Base-by-base conservation (phyloP, 139 green algal genomes). In the Chlorella sp. region DNA sequence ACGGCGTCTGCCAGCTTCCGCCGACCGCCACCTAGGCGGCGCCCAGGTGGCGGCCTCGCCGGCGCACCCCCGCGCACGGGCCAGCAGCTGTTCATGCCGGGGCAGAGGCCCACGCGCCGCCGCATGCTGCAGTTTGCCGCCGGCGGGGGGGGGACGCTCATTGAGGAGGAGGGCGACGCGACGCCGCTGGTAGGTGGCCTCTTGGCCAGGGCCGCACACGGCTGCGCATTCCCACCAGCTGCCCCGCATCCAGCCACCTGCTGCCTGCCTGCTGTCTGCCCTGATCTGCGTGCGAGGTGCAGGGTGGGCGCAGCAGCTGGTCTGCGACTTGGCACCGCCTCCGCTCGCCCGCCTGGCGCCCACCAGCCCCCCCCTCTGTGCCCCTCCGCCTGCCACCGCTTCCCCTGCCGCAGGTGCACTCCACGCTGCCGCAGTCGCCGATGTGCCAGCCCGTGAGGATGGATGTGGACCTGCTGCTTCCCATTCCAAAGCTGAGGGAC, bases 401-500 rank as follows among this genome's bases (percentile, higher is more conserved):
- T 37, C 42, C 48, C 30, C 53, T 24, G 7, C 26, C 28, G 84
- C 87, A 87, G 87, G 87, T 90, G 1, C 87, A 90, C 40, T 68
- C 80, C 9, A 76, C 28, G 53, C 87, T 90, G 78, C 87, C 87
- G 7, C 79, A 87, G 79, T 87, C 79, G 3, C 87, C 87, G 18
- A 81, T 81, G 39, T 90, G 87, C 79, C 68, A 85, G 79, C 80
- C 87, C 0, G 36, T 89, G 73, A 21, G n/a, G 30, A 36, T 87
- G 39, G 36, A 76, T 22, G 34, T 89, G 21, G 76, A 87, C 30
- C 26, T 34, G 30, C 84, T 93, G 81, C 90, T 93, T 39, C 91
- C 88, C 71, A 93, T 93, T 21, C 83, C 87, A 21, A 53, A 71
- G 48, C 88, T 91, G 30, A 36, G 69, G 3, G 83, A 69, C 81